Percentiles rank a stretch among this genome's conserved stretches.
Conservation (phyloP, 1,284 basidiomycete genomes). For the Pseudozyma sp. region DNA sequence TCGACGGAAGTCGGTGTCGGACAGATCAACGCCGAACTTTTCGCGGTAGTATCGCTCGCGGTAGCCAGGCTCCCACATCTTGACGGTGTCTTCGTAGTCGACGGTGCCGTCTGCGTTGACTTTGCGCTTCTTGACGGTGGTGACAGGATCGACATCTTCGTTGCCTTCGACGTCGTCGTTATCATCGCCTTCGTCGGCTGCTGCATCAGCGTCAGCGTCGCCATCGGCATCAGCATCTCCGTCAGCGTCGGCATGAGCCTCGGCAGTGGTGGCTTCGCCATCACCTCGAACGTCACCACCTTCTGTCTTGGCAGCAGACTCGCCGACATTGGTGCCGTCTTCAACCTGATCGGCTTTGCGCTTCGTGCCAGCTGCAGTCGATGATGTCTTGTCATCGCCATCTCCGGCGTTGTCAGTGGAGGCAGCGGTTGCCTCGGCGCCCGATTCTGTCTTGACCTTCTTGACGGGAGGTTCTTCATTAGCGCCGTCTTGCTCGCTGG, state of each 20-base stretch:
- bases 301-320: slow-evolving; percentile 9
- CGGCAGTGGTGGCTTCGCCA: slow-evolving; percentile 9
- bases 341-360: slow-evolving; percentile 65
- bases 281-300: neutral
- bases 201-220: slow-evolving; percentile 34
- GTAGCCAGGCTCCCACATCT: slow-evolving; percentile 78
- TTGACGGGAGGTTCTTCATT: slow-evolving; percentile 22
- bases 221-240: slow-evolving; percentile 67
- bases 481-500: slow-evolving; percentile 68
- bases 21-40: slow-evolving; percentile 86
- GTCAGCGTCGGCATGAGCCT: slow-evolving; percentile 51
- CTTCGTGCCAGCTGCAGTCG: slow-evolving; percentile 17
- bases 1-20: slow-evolving; percentile 80
- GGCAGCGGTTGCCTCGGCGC: slow-evolving; percentile 24
- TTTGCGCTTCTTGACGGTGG: slow-evolving; percentile 53
- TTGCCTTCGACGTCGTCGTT: slow-evolving; percentile 73
- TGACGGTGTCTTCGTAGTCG: slow-evolving; percentile 91
- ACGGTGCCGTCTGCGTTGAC: slow-evolving; percentile 72
- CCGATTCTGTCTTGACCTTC: slow-evolving; percentile 38
- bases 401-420: slow-evolving; percentile 18
- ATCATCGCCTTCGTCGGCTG: slow-evolving; percentile 60
- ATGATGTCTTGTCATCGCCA: slow-evolving; percentile 55
- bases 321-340: slow-evolving; percentile 12
- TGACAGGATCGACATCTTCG: slow-evolving; percentile 54
- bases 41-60: slow-evolving; percentile 92